Conservation (phyloP, 176 grass and related monocot genomes). For the Pontederia crassipes region DNA sequence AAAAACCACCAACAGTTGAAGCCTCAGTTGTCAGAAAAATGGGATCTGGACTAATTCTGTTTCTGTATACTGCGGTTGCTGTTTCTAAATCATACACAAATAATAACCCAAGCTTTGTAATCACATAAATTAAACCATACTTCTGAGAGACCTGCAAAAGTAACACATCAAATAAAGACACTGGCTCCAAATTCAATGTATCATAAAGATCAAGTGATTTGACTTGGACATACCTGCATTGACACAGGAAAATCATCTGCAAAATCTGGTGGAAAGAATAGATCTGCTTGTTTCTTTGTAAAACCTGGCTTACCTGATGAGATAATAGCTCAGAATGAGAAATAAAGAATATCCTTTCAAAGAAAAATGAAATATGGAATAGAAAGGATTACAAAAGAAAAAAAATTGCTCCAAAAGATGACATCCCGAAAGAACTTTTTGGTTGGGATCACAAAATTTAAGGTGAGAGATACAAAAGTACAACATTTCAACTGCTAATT, state of each 20-base stretch:
- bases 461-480: too few relatives aligned
- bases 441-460: too few relatives aligned
- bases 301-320: conserved; percentile 74
- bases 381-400: too few relatives aligned
- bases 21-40: conserved; percentile 95
- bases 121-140: conserved; percentile 87
- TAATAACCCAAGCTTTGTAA: conserved; percentile 91
- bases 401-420: too few relatives aligned
- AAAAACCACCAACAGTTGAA: conserved; percentile 80
- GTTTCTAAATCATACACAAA: conserved; percentile 99
- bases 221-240: conserved; percentile 57
- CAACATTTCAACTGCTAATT: too few relatives aligned
- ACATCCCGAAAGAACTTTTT: too few relatives aligned
- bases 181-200: too few relatives aligned
- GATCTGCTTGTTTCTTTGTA: conserved; percentile 96
- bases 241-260: conserved; percentile 96
- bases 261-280: conserved; percentile 95
- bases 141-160: conserved; percentile 80
- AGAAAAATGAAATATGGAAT: too few relatives aligned
- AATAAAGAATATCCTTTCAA: not conserved
- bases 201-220: not conserved
- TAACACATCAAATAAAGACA: not conserved
- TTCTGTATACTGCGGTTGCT: conserved; percentile 86
- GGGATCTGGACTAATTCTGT: conserved; percentile 94
- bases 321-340: conserved; percentile 15